Conservation (phyloP, 179 eudicot species). For the Beta lomatogona region DNA sequence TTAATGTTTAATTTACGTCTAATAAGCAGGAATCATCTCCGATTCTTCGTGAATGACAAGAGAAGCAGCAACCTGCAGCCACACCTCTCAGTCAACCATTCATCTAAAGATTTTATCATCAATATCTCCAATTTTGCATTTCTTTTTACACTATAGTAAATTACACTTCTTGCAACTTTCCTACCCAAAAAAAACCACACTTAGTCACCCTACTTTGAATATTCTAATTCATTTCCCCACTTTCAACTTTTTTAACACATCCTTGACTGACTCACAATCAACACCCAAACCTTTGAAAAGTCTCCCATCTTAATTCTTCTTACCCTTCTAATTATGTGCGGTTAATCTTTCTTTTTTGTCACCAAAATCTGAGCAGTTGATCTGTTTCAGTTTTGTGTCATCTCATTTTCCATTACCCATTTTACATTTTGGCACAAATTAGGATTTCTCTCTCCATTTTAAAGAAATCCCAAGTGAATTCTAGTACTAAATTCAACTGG, state of each 20-base stretch:
- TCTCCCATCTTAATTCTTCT: not conserved
- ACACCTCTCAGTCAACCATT: too few species aligned
- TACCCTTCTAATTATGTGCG: too few species aligned
- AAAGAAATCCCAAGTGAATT: not conserved
- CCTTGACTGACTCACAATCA: not conserved
- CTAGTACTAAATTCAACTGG: not conserved
- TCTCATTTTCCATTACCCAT: slow-evolving; percentile 15
- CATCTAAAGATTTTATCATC: too few species aligned
- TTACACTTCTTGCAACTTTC: not conserved
- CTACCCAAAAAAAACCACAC: not conserved
- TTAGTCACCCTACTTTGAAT: not conserved
- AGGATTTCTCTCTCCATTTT: not conserved
- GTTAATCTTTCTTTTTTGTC: not conserved
- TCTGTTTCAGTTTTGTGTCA: not conserved
- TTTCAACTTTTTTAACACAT: not conserved
- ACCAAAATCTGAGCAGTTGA: not conserved
- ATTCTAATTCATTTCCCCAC: not conserved
- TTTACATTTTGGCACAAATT: slow-evolving; percentile 1
- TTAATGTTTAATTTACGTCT: not conserved
- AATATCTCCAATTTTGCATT: too few species aligned
- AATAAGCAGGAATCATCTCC: not conserved
- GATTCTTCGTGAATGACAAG: not conserved
- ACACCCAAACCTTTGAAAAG: not conserved
- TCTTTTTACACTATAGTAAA: not conserved
- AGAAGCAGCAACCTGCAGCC: not conserved